These are phyloP conservation scores for Elaeis oleifera DNA, from an alignment of 202 grass and related monocot species.

Conservation along the genomic window DNA sequence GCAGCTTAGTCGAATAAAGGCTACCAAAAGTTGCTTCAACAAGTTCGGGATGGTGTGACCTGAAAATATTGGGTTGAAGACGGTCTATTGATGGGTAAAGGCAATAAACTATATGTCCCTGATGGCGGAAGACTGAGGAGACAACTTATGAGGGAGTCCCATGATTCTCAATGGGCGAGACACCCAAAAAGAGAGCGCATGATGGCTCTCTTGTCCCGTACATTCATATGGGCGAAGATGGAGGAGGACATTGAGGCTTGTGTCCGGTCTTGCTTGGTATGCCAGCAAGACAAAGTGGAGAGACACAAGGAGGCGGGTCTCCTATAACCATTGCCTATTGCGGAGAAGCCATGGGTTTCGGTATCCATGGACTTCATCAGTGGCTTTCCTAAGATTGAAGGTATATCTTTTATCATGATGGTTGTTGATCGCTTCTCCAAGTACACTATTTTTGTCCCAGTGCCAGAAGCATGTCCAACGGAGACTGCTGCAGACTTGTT, in stretches of 20 bases:
- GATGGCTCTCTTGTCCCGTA: not conserved
- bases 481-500: not conserved
- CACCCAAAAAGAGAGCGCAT: not conserved
- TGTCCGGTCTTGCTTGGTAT: not conserved
- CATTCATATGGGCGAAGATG: not conserved
- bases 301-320: fast-evolving
- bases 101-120: no score
- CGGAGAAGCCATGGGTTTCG: not conserved
- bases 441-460: not conserved
- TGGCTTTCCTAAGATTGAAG: not conserved
- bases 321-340: not conserved
- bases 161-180: not conserved
- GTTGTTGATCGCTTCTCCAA: not conserved
- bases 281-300: not conserved
- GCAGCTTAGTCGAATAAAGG: no score
- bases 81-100: no score
- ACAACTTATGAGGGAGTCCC: not conserved
- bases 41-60: no score
- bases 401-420: not conserved
- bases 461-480: not conserved
- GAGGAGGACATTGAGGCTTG: not conserved
- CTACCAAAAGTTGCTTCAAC: no score
- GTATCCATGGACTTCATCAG: not conserved
- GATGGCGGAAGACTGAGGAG: not conserved
- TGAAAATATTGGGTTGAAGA: no score